phyloP scores from a whole-genome alignment of 129 eudicot species.

The Saposhnikovia divaricata region DNA sequence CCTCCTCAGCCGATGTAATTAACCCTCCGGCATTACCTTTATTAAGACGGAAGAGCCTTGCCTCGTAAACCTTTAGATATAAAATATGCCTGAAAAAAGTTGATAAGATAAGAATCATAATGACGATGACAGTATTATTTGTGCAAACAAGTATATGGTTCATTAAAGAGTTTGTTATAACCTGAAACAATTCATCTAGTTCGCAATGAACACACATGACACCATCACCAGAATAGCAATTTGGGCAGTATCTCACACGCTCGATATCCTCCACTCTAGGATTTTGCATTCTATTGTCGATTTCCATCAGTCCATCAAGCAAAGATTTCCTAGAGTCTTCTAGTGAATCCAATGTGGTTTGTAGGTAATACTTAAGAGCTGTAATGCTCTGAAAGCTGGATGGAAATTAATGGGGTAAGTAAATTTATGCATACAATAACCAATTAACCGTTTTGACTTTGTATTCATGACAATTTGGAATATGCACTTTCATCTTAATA shows the following conservation, averaged over 20 bases:
- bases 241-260: slow-evolving; percentile 82
- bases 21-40: slow-evolving; percentile 57
- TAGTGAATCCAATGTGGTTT: slow-evolving; percentile 69
- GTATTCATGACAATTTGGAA: not conserved
- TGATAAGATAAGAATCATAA: slow-evolving; percentile 4
- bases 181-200: slow-evolving; percentile 86
- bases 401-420: not conserved
- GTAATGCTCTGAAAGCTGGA: slow-evolving; percentile 74
- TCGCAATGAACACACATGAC: slow-evolving; percentile 80
- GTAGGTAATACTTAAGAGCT: slow-evolving; percentile 59
- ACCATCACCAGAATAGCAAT: slow-evolving; percentile 68
- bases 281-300: slow-evolving; percentile 73
- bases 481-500: not conserved
- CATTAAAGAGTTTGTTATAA: slow-evolving; percentile 15
- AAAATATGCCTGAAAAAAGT: not conserved
- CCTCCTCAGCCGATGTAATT: slow-evolving; percentile 77
- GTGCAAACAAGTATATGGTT: not conserved
- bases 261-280: slow-evolving; percentile 75
- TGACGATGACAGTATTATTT: not conserved
- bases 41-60: slow-evolving; percentile 76
- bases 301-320: slow-evolving; percentile 55
- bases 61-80: slow-evolving; percentile 70
- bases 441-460: not conserved
- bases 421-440: not conserved
- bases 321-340: slow-evolving; percentile 68